phyloP scores from a whole-genome alignment of 495 filamentous ascomycete genomes.

The Trichocladium uniseriatum region DNA sequence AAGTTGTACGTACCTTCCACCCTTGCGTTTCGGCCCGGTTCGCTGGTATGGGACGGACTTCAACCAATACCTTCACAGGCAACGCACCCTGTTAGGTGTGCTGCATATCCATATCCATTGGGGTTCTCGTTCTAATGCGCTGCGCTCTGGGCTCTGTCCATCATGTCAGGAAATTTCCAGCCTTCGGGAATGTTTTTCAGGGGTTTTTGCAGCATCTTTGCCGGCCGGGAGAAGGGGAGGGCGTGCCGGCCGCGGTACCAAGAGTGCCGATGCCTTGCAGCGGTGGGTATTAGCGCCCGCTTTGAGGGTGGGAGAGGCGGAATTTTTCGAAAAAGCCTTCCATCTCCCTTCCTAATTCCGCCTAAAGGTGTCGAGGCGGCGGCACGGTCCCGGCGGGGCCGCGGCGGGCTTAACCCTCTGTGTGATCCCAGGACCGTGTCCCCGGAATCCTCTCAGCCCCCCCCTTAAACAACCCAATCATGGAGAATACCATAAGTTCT shows the following conservation, averaged over 20 bases:
- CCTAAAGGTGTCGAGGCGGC: slow-evolving; percentile 18
- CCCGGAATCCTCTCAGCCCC: slow-evolving; percentile 19
- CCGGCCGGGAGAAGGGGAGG: neutral
- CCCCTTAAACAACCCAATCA: slow-evolving; percentile 5
- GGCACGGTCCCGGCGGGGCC: slow-evolving; percentile 23
- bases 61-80: slow-evolving; percentile 1
- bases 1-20: slow-evolving; percentile 10
- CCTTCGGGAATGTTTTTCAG: too few species aligned
- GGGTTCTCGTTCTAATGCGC: neutral
- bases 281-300: slow-evolving; percentile 5
- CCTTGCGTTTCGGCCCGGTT: slow-evolving; percentile 19
- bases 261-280: slow-evolving; percentile 12
- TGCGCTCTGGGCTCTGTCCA: neutral
- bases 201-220: neutral
- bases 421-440: slow-evolving; percentile 30
- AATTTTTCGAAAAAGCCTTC: slow-evolving; percentile 17
- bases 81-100: neutral
- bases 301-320: slow-evolving; percentile 2
- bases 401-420: slow-evolving; percentile 20
- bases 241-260: slow-evolving; percentile 2
- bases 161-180: neutral
- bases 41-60: neutral
- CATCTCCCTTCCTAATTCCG: slow-evolving; percentile 18
- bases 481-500: slow-evolving; percentile 10
- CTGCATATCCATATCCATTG: neutral